phyloP scores from a whole-genome alignment of 1,284 basidiomycete genomes.

The Wallemia hederae region DNA sequence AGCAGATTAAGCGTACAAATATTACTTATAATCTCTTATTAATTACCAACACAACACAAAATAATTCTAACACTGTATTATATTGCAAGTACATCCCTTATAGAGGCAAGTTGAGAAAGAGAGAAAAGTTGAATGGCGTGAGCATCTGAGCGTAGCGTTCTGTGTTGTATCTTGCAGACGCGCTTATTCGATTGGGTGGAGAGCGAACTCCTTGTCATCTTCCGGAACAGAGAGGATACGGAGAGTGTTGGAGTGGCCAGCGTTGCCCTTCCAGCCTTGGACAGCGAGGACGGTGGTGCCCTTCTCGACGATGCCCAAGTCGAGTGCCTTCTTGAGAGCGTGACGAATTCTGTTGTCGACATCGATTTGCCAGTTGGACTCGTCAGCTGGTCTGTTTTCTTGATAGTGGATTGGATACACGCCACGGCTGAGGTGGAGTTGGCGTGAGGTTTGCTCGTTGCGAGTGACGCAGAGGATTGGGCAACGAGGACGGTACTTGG shows the following conservation, averaged over 20 bases:
- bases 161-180: too few relatives aligned
- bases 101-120: background rate
- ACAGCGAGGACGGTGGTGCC: slow-evolving; percentile 79
- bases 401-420: slow-evolving; percentile 94
- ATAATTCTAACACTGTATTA: background rate
- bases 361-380: slow-evolving; percentile 89
- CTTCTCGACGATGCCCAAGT: slow-evolving; percentile 60
- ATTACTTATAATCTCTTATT: too few relatives aligned
- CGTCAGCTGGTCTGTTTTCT: slow-evolving; percentile 59
- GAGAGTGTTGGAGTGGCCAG: slow-evolving; percentile 38
- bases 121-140: background rate
- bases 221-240: slow-evolving; percentile 1
- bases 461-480: slow-evolving; percentile 94
- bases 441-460: slow-evolving; percentile 78
- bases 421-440: slow-evolving; percentile 87
- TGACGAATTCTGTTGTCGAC: slow-evolving; percentile 74
- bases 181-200: background rate
- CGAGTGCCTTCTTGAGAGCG: slow-evolving; percentile 64
- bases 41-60: too few relatives aligned
- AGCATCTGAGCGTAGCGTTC: background rate
- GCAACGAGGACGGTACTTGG: slow-evolving; percentile 80
- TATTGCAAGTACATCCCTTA: background rate
- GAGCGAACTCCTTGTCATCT: background rate
- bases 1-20: too few relatives aligned
- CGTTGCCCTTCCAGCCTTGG: slow-evolving; percentile 94